Percentiles rank a stretch among this genome's conserved stretches.
Evolutionary conservation across 208 protist genomes (phyloP).

Genomic region (Crithidia acanthocephali): DNA sequence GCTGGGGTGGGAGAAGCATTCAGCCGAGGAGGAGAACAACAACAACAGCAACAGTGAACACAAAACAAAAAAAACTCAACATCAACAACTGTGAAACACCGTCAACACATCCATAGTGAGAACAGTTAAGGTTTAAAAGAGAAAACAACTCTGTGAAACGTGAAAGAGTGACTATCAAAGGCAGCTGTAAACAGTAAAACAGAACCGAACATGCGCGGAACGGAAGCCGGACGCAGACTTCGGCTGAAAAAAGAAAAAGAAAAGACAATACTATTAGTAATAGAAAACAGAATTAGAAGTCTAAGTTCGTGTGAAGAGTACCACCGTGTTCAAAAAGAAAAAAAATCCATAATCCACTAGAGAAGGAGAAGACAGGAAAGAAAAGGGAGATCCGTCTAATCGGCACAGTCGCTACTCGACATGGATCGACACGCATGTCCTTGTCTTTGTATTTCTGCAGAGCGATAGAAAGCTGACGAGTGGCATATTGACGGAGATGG

Average conservation of each 20-base stretch:
- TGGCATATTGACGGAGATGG: constrained; percentile 26
- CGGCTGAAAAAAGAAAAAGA: background rate
- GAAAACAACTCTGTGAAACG: constrained; percentile 19
- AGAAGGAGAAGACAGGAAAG: background rate
- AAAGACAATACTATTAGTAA: background rate
- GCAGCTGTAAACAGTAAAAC: background rate
- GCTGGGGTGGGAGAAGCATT: no score
- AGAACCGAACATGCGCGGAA: background rate
- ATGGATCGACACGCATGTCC: no score
- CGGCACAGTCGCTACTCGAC: no score
- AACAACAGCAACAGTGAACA: constrained; percentile 7
- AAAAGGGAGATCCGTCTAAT: background rate
- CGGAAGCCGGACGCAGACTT: background rate
- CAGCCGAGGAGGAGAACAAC: no score
- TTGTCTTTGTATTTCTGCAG: background rate
- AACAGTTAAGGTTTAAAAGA: background rate
- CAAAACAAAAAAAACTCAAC: background rate
- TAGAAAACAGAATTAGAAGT: background rate
- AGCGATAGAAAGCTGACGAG: constrained; percentile 27
- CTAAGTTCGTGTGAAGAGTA: background rate
- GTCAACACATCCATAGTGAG: no score
- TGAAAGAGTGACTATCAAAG: background rate
- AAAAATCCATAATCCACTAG: background rate
- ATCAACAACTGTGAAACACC: no score
- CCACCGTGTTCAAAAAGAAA: background rate